These are phyloP conservation scores for Boletus bicolor DNA, from an alignment of 768 basidiomycete genomes.

Conservation along the genomic window DNA sequence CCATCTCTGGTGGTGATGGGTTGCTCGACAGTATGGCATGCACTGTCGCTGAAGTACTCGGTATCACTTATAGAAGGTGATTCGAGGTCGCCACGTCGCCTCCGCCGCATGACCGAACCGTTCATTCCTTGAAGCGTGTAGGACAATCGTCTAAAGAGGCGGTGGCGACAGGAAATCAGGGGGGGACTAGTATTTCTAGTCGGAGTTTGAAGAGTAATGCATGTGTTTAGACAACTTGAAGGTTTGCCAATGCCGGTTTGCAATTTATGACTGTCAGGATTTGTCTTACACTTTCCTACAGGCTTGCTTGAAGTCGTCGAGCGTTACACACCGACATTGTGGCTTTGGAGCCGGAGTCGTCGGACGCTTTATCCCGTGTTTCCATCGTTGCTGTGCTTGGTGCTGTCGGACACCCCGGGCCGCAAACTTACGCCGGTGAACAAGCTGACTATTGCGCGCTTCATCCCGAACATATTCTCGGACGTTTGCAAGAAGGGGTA, in stretches of 20 bases:
- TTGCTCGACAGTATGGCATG: background rate
- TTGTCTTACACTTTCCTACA: background rate
- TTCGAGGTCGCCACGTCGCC: conserved; percentile 3
- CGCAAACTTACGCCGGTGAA: too few relatives aligned
- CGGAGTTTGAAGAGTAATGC: conserved; percentile 23
- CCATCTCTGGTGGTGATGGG: background rate
- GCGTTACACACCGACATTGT: too few relatives aligned
- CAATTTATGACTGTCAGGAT: background rate
- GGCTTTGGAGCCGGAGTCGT: background rate
- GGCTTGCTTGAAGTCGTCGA: background rate
- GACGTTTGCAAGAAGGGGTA: too few relatives aligned
- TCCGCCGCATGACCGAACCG: conserved; percentile 20
- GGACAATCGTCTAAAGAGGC: background rate
- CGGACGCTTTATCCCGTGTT: background rate
- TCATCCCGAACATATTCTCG: too few relatives aligned
- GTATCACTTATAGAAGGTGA: conserved; percentile 17
- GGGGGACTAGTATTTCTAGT: conserved; percentile 9
- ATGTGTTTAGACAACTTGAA: conserved; percentile 14
- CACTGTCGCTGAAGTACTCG: conserved; percentile 24
- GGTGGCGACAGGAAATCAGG: conserved; percentile 5
- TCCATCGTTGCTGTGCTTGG: too few relatives aligned
- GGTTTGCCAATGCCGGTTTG: conserved; percentile 1
- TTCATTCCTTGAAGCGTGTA: conserved; percentile 3
- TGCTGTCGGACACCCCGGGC: too few relatives aligned
- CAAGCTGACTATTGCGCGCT: too few relatives aligned